phyloP scores from a whole-genome alignment of 805 yeast genomes.

The Saturnispora diversa region DNA sequence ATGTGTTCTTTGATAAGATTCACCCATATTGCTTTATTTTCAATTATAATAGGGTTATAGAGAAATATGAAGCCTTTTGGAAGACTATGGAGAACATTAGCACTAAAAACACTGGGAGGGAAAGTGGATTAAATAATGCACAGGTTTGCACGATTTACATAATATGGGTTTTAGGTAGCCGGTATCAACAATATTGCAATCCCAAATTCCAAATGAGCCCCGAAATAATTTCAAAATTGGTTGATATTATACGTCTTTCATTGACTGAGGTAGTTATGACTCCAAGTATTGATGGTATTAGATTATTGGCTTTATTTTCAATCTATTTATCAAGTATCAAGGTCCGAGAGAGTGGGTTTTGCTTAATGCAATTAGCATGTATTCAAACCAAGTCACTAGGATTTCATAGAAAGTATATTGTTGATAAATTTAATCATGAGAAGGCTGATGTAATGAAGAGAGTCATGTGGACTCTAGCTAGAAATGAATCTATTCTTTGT shows the following conservation, averaged over 20 bases:
- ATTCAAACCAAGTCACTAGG: conserved; percentile 44
- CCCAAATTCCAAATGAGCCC: conserved; percentile 11
- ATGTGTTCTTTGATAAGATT: conserved; percentile 34
- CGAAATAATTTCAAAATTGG: conserved; percentile 27
- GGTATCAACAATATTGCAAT: conserved; percentile 26
- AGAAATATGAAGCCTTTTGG: conserved; percentile 35
- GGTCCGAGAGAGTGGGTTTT: conserved; percentile 42
- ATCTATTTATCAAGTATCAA: conserved; percentile 37
- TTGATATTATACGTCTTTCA: conserved; percentile 36
- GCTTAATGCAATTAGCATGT: conserved; percentile 38
- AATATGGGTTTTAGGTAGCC: conserved; percentile 37
- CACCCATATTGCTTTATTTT: conserved; percentile 40
- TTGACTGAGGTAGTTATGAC: conserved; percentile 37
- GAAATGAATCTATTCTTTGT: conserved; percentile 34
- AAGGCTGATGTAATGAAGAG: conserved; percentile 34
- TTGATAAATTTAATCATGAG: conserved; percentile 28
- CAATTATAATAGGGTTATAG: conserved; percentile 28
- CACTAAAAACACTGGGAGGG: conserved; percentile 12
- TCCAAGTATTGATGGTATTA: conserved; percentile 38
- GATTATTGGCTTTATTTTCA: conserved; percentile 35
- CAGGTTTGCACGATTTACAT: conserved; percentile 40
- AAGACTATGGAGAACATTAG: no score
- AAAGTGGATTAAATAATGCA: conserved; percentile 22
- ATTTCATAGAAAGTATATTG: conserved; percentile 34
- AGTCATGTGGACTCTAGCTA: conserved; percentile 39